Evolutionary conservation across 2,329 filamentous ascomycete genomes (phyloP).

Genomic region (Aureobasidium sp.): DNA sequence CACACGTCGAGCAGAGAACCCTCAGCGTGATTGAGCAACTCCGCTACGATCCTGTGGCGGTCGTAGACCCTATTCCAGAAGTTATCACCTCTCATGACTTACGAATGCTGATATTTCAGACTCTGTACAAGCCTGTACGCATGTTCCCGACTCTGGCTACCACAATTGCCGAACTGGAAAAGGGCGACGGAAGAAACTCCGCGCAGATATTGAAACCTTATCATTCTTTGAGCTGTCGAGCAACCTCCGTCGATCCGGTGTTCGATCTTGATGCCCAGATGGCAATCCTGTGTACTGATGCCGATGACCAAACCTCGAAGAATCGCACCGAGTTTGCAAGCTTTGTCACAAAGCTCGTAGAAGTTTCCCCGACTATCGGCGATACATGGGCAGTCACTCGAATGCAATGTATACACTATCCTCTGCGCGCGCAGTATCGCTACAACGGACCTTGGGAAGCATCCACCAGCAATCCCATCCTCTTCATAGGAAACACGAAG

Average conservation of each 20-base stretch:
- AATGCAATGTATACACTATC: conserved; percentile 25
- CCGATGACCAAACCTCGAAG: conserved; percentile 18
- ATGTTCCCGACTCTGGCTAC: conserved; percentile 25
- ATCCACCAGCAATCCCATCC: conserved; percentile 44
- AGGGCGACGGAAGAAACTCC: conserved; percentile 19
- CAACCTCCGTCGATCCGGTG: conserved; percentile 14
- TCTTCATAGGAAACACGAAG: conserved; percentile 48
- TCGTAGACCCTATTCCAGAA: background rate
- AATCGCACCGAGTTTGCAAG: conserved; percentile 15
- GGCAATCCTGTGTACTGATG: conserved; percentile 30
- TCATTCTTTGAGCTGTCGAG: conserved; percentile 28
- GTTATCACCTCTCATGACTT: conserved; percentile 1
- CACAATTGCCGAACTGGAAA: conserved; percentile 25
- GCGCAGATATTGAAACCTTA: conserved; percentile 25
- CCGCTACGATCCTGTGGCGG: conserved; percentile 35
- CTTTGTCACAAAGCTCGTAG: conserved; percentile 19
- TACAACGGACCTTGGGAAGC: conserved; percentile 16
- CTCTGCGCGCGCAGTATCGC: background rate
- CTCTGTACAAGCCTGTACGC: conserved; percentile 27
- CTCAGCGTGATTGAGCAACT: conserved; percentile 32
- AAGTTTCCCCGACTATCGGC: conserved; percentile 24
- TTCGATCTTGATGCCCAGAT: conserved; percentile 12
- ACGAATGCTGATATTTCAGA: background rate
- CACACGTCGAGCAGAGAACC: conserved; percentile 31
- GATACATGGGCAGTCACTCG: conserved; percentile 28